Conservation (phyloP, 768 basidiomycete species). For the Crucibulum laeve region DNA sequence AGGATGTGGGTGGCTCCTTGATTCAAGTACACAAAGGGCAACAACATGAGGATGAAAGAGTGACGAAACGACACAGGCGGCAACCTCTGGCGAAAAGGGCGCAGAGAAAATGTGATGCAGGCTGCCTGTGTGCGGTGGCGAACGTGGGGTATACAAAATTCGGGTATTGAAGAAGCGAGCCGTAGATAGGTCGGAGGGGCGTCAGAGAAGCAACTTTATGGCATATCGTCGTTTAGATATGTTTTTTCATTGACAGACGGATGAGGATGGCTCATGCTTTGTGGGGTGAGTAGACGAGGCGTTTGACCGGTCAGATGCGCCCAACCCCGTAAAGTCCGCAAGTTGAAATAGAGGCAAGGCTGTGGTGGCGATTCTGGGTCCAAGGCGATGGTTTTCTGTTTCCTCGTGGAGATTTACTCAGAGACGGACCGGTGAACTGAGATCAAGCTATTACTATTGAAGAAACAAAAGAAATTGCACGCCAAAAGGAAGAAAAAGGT, state of each 20-base stretch:
- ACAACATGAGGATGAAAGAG: constrained; percentile 19
- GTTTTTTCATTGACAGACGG: too few relatives aligned
- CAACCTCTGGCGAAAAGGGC: constrained; percentile 35
- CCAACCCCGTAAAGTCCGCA: neutral
- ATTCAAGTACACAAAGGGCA: neutral
- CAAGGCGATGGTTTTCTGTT: too few relatives aligned
- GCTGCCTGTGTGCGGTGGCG: neutral
- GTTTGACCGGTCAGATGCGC: neutral
- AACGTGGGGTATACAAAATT: neutral
- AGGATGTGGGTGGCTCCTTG: neutral
- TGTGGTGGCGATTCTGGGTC: neutral
- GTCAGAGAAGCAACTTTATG: too few relatives aligned
- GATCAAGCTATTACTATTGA: too few relatives aligned
- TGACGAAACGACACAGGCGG: constrained; percentile 14
- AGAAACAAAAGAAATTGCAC: too few relatives aligned
- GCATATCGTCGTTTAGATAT: neutral
- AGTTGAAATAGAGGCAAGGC: too few relatives aligned
- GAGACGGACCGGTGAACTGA: too few relatives aligned
- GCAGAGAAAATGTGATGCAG: constrained; percentile 14
- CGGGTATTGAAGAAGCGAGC: neutral
- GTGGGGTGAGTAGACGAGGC: neutral
- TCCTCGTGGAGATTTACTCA: too few relatives aligned
- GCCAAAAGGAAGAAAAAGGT: too few relatives aligned
- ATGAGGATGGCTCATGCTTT: neutral
- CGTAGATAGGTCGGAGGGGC: neutral